Evolutionary conservation across 2,329 filamentous ascomycete species (phyloP).

Genomic region (Colletotrichum limetticola): DNA sequence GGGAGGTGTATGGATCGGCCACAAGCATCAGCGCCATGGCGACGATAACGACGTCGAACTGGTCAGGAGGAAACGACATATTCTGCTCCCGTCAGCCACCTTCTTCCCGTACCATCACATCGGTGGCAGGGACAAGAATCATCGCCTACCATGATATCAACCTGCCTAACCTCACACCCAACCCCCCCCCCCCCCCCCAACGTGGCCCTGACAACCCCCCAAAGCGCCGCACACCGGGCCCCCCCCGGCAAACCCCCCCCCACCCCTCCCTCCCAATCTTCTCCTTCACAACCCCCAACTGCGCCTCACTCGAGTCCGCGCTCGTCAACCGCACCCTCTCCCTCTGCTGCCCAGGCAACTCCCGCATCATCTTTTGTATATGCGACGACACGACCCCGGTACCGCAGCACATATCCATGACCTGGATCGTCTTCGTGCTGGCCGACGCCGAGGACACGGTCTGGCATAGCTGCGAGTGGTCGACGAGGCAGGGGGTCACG

Average conservation of each 20-base stretch:
- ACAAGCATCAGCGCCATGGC: constrained; percentile 15
- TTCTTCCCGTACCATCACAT: too few relatives aligned
- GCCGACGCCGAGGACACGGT: neutral
- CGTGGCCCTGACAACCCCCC: too few relatives aligned
- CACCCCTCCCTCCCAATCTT: constrained; percentile 1
- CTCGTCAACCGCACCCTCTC: neutral
- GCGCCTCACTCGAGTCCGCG: constrained; percentile 15
- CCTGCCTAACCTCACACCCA: neutral
- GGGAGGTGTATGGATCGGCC: constrained; percentile 1
- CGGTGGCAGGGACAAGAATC: neutral
- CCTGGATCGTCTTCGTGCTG: neutral
- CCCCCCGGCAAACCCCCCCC: too few relatives aligned
- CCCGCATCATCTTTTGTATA: constrained; percentile 6
- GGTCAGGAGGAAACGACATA: neutral
- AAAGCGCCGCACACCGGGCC: too few relatives aligned
- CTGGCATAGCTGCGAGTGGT: neutral
- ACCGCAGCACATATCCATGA: constrained; percentile 21
- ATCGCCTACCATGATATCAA: neutral
- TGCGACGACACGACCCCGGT: constrained; percentile 10
- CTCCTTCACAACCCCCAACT: constrained; percentile 1
- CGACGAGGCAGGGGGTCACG: constrained; percentile 1
- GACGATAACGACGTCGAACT: constrained; percentile 7
- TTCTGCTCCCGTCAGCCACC: neutral
- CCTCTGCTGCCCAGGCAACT: neutral
- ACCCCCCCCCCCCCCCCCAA: neutral